Evolutionary conservation across 176 grass and related monocot species (phyloP).

Genomic region (Ensete ventricosum): DNA sequence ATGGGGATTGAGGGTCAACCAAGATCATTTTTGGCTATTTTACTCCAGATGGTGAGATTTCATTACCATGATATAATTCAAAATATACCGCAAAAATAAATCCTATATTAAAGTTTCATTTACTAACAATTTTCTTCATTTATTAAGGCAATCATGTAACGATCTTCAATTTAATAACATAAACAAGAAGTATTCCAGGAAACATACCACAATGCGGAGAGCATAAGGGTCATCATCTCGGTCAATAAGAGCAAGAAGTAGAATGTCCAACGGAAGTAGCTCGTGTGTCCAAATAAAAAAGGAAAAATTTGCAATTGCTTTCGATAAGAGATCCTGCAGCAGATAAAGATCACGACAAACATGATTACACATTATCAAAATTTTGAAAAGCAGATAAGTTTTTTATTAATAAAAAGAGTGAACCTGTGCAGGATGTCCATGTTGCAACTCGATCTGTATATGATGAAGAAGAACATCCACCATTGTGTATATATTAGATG

Average conservation of each 20-base stretch:
- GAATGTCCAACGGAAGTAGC: constrained; percentile 87
- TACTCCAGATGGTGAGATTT: no score
- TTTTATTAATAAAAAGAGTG: constrained; percentile 5
- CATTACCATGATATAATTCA: no score
- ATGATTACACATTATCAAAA: constrained; percentile 15
- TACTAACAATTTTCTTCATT: background rate
- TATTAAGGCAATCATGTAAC: background rate
- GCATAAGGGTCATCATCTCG: constrained; percentile 93
- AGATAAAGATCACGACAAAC: constrained; percentile 12
- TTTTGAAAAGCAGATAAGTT: background rate
- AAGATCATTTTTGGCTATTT: no score
- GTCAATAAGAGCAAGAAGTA: constrained; percentile 91
- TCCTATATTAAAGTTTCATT: background rate
- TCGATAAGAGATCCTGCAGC: constrained; percentile 73
- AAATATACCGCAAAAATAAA: no score
- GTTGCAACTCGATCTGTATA: constrained; percentile 78
- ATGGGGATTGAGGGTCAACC: no score
- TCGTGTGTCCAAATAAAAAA: constrained; percentile 96
- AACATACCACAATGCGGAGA: constrained; percentile 77
- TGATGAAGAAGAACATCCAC: constrained; percentile 98
- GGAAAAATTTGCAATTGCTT: constrained; percentile 77
- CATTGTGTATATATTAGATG: constrained; percentile 96
- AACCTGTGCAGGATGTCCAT: constrained; percentile 69
- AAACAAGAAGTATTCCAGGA: background rate
- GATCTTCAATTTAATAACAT: background rate